phyloP scores from a whole-genome alignment of 2,329 filamentous ascomycete genomes.

The Ascochyta viciae-villosae region DNA sequence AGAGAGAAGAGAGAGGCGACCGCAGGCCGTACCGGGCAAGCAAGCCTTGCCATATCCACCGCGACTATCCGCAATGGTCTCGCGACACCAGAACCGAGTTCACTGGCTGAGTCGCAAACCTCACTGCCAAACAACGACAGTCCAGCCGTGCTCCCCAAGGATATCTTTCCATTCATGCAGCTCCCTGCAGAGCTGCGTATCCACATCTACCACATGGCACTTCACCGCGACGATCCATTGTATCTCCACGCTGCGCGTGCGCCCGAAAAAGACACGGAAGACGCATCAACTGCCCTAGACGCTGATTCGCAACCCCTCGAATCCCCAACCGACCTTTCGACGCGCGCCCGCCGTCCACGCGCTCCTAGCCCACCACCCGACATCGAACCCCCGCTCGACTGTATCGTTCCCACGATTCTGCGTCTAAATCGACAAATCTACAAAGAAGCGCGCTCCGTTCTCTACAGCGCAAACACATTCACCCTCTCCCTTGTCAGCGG shows the following conservation, averaged over 20 bases:
- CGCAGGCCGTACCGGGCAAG: conserved; percentile 1
- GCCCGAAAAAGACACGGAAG: conserved; percentile 20
- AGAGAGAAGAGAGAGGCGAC: conserved; percentile 6
- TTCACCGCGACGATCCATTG: conserved; percentile 39
- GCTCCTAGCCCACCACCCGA: conserved; percentile 1
- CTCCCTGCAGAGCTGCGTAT: conserved; percentile 57
- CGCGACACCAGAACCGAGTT: conserved; percentile 31
- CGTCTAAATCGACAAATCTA: conserved; percentile 50
- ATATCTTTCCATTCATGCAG: conserved; percentile 50
- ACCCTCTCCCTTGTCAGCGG: conserved; percentile 49
- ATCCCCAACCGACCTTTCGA: background rate
- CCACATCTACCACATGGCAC: conserved; percentile 53
- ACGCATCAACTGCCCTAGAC: background rate
- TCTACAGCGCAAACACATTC: conserved; percentile 45
- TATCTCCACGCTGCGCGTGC: conserved; percentile 35
- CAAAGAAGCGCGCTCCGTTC: conserved; percentile 41
- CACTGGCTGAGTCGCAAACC: conserved; percentile 24
- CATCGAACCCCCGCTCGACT: conserved; percentile 28
- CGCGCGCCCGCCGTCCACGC: background rate
- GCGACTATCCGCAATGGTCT: conserved; percentile 20
- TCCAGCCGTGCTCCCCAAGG: background rate
- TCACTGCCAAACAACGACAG: background rate
- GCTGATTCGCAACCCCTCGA: background rate
- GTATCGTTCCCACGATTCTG: conserved; percentile 50
- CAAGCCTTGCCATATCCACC: background rate